Base-by-base conservation (phyloP, 805 yeast species). In the Yamadazyma laniorum region DNA sequence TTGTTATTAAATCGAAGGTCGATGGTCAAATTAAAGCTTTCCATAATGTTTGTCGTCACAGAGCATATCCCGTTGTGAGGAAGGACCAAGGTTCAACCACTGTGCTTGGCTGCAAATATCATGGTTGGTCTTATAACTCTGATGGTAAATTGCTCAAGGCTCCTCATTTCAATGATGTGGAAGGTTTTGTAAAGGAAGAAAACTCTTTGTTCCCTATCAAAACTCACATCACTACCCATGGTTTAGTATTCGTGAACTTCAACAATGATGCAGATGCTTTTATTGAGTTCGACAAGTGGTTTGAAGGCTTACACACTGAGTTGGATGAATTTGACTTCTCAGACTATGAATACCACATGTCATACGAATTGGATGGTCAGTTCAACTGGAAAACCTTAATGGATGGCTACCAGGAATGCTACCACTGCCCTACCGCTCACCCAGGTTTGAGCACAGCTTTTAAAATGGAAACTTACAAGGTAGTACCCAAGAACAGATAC, bases 361-460 rank as follows among this genome's bases (percentile, higher is more conserved):
- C 80, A 12, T 78, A 77, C 48, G 82, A 78, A 53, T 65, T 78
- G 31, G 81, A 77, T 47, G 83, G 84, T 35, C 62, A 74, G 50
- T 78, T 78, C 63, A 78, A 78, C 61, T 78, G 84, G 83, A 78
- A 78, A 50, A 78, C 83, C 4, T 64, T 78, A 43, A 77, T 78
- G 81, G 83, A 78, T 49, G 82, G 84, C 6, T 78, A 78, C 58
- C 82, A 78, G 60, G 83, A 78, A 58, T 78, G 83, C 49, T 78
- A 78, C 59, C 84, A 78, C 55, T 78, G 83, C 55, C 83, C 84
- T 29, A 78, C 82, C 8, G 82, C 82, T 1, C 84, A 78, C 48
- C 82, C 82, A 4, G 82, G 82, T 14, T 61, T 78, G 42, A 65
- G 69, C 35, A 53, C 72, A 22, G 80, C 82, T 9, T 78, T 78